Evolutionary conservation across 306 rosid genomes (phyloP).

Genomic region (Citrullus amarus): DNA sequence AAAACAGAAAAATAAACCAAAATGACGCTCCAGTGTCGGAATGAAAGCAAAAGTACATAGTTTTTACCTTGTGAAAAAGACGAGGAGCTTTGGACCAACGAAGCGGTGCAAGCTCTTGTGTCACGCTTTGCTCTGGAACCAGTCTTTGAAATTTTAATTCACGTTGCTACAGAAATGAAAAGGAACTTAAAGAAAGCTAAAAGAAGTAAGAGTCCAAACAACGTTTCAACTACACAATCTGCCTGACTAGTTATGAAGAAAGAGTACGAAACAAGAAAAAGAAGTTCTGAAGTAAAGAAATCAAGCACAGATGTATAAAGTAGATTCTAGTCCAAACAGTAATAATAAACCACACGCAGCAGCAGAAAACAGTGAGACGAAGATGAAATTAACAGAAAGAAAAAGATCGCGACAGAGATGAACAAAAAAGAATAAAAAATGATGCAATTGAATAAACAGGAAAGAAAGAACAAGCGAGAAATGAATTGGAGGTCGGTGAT

Average conservation of each 20-base stretch:
- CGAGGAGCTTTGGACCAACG: slow-evolving; percentile 1
- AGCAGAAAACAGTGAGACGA: neutral
- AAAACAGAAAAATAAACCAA: neutral
- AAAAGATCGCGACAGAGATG: neutral
- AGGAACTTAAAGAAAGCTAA: neutral
- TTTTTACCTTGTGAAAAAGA: slow-evolving; percentile 4
- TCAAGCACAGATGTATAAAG: neutral
- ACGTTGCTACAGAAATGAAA: slow-evolving; percentile 3
- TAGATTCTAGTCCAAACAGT: neutral
- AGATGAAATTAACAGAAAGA: neutral
- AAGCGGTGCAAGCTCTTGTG: neutral
- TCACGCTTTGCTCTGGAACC: slow-evolving; percentile 8
- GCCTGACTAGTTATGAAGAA: neutral
- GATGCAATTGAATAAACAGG: neutral
- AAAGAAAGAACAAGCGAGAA: neutral
- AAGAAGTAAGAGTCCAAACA: neutral
- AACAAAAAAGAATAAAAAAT: neutral
- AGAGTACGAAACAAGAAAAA: neutral
- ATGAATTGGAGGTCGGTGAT: neutral
- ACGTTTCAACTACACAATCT: neutral
- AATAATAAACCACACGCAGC: neutral
- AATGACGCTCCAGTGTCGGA: neutral
- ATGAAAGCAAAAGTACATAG: neutral
- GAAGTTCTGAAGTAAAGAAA: neutral
- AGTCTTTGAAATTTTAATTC: slow-evolving; percentile 1